Percentiles rank a stretch among this genome's conserved stretches.
These are phyloP conservation scores for Arachis stenosperma DNA, from an alignment of 306 rosid genomes.

Conservation along the genomic window DNA sequence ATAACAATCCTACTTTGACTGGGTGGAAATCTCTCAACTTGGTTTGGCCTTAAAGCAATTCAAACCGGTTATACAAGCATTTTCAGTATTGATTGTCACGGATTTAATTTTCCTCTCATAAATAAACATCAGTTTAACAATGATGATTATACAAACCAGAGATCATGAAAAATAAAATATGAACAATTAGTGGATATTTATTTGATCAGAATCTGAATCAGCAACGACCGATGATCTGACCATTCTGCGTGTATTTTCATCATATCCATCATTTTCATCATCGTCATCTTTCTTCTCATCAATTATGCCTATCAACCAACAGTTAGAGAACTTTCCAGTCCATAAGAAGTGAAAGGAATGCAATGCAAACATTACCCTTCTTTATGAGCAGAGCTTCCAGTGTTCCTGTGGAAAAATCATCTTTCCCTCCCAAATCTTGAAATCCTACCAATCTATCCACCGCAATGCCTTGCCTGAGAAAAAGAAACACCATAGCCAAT, in stretches of 20 bases:
- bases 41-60: no score
- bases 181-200: neutral
- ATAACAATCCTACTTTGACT: no score
- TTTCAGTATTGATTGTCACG: neutral
- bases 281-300: constrained; percentile 58
- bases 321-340: constrained; percentile 34
- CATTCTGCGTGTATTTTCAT: constrained; percentile 51
- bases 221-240: constrained; percentile 65
- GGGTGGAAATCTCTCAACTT: no score
- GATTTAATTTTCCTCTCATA: constrained; percentile 8
- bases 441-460: constrained; percentile 85
- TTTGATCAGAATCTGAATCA: constrained; percentile 78
- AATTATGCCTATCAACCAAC: constrained; percentile 65
- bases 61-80: constrained; percentile 29
- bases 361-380: constrained; percentile 59
- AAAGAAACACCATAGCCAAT: constrained; percentile 14
- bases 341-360: constrained; percentile 15
- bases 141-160: constrained; percentile 37
- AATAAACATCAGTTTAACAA: constrained; percentile 25
- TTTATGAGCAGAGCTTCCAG: constrained; percentile 73
- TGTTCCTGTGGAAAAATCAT: constrained; percentile 66
- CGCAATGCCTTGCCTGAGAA: constrained; percentile 80
- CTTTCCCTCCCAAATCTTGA: constrained; percentile 90
- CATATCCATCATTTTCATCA: constrained; percentile 55
- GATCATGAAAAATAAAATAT: constrained; percentile 23